phyloP scores from a whole-genome alignment of 139 green algal genomes.

The Volvox reticuliferus region DNA sequence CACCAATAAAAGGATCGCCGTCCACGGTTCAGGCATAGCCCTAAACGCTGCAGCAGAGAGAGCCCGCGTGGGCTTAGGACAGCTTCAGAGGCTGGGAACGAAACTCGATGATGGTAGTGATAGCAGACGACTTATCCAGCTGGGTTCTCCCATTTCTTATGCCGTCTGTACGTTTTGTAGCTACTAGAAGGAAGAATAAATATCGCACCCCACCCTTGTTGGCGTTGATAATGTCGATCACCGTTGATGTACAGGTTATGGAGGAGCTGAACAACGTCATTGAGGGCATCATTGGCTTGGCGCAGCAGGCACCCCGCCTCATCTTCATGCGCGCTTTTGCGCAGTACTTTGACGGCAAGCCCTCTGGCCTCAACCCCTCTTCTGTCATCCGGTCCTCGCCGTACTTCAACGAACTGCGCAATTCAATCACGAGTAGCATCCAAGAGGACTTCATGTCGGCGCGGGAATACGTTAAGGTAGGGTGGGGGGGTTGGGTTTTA shows the following conservation, averaged over 20 bases:
- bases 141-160: too few relatives aligned
- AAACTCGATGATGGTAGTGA: too few relatives aligned
- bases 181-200: too few relatives aligned
- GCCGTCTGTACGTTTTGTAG: too few relatives aligned
- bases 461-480: slow-evolving; percentile 69
- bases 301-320: slow-evolving; percentile 74
- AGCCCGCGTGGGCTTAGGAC: too few relatives aligned
- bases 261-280: slow-evolving; percentile 78
- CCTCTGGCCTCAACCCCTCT: slow-evolving; percentile 72
- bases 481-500: too few relatives aligned
- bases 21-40: too few relatives aligned
- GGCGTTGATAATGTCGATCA: background rate
- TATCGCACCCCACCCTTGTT: too few relatives aligned
- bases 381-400: slow-evolving; percentile 73
- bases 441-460: slow-evolving; percentile 68
- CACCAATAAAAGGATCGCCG: too few relatives aligned
- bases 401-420: slow-evolving; percentile 60
- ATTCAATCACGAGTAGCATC: slow-evolving; percentile 57
- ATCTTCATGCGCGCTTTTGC: slow-evolving; percentile 83
- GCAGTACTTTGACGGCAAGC: slow-evolving; percentile 78
- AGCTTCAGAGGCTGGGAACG: too few relatives aligned
- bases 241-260: slow-evolving; percentile 52
- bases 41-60: too few relatives aligned
- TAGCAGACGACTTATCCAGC: too few relatives aligned
- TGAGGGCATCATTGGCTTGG: slow-evolving; percentile 69